Evolutionary conservation across 768 basidiomycete genomes (phyloP).

Genomic region (Brasilioporus rufonigricans): DNA sequence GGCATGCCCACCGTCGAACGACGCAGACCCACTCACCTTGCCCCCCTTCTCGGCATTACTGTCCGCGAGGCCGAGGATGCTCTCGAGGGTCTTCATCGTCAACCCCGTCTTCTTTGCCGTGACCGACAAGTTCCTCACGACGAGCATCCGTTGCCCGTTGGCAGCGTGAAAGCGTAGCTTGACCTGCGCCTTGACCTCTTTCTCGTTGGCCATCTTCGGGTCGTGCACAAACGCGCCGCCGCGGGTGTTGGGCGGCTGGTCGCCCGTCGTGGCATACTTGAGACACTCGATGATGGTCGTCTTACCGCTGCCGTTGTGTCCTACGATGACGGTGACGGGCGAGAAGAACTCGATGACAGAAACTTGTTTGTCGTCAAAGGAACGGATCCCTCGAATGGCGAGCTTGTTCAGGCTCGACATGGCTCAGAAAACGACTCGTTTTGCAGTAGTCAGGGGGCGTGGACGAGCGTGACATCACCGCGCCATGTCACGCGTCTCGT

Average conservation of each 20-base stretch:
- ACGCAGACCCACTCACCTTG: slow-evolving; percentile 51
- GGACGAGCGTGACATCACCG: neutral
- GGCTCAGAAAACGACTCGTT: no score
- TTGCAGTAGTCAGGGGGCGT: no score
- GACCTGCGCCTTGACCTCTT: slow-evolving; percentile 98
- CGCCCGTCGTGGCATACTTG: slow-evolving; percentile 98
- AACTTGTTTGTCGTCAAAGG: slow-evolving; percentile 94
- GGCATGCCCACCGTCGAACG: no score
- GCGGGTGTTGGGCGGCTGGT: slow-evolving; percentile 95
- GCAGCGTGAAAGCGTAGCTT: slow-evolving; percentile 90
- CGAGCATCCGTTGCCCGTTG: slow-evolving; percentile 88
- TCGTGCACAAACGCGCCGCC: slow-evolving; percentile 99
- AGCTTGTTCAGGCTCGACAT: slow-evolving; percentile 89
- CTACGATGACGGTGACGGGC: slow-evolving; percentile 97
- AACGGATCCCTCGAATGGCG: slow-evolving; percentile 90
- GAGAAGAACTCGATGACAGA: slow-evolving; percentile 95
- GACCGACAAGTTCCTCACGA: slow-evolving; percentile 86
- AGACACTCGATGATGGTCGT: slow-evolving; percentile 99
- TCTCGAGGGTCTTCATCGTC: slow-evolving; percentile 98
- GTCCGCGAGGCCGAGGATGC: slow-evolving; percentile 75
- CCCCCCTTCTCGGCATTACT: slow-evolving; percentile 61
- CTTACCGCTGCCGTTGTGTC: slow-evolving; percentile 98
- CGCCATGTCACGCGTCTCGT: neutral
- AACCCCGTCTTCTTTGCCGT: slow-evolving; percentile 90
- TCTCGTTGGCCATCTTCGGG: slow-evolving; percentile 99